Base-by-base conservation (phyloP, 768 basidiomycete species). In the Hericium coralloides region DNA sequence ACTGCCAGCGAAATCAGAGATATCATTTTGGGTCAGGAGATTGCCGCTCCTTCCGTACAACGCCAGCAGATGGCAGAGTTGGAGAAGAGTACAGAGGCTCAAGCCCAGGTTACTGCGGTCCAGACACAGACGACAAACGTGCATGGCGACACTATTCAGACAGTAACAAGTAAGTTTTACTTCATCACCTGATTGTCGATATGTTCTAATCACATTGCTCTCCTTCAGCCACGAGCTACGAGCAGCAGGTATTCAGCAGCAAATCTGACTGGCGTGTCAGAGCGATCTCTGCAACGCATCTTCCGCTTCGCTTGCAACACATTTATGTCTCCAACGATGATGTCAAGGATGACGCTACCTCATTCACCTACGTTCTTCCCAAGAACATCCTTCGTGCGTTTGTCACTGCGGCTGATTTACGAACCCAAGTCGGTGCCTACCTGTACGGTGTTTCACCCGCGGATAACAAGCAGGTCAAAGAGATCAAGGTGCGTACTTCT, bases 211-310 rank as follows among this genome's bases (percentile, higher is more conserved):
- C 36, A 49, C 36, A 62, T 39, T 23, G 37, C 48, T 22, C 38
- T 54, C 31, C 10, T 31, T 31, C 31, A 87, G 87, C 95, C 0
- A 97, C 97, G 60, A 93, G 91, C 67, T 99, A 99, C 69, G 97
- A 97, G 71, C 94, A 98, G 66, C 90, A 93, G 67, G 88, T 93
- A n/a, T 99, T 99, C 77, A 95, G 92, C 72, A 92, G 89, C 76
- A 98, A 99, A 77, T 98, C 97, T 4, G 97, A 99, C 70, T 99
- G 97, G 97, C 92, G 97, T 65, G 91, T 98, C 36, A 89, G 97
- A 60, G 97, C 97, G 37, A 98, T 99, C 66, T 95, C 93, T 15
- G 89, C 97, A 0, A 98, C 95, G 20, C 95, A 99, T 71, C 80
- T 99, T 49, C 85, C 95, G 4, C 84, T 99, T 59, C 92, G 97